Conservation (phyloP, 2,329 filamentous ascomycete genomes). For the Sclerotinia glacialis region DNA sequence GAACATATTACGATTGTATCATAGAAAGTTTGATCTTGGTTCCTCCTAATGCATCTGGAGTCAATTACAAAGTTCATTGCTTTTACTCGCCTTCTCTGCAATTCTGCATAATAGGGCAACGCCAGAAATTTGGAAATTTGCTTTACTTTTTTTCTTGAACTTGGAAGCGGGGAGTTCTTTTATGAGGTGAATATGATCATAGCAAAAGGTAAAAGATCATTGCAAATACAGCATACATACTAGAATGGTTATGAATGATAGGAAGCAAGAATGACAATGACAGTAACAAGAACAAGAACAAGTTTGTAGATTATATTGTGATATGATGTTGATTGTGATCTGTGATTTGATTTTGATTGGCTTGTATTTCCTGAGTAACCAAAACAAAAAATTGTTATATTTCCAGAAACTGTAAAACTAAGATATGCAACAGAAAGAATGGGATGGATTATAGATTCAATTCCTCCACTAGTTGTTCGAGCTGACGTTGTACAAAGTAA, state of each 20-base stretch:
- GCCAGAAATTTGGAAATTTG: constrained; percentile 10
- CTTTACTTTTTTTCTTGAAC: not conserved
- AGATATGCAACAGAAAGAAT: not conserved
- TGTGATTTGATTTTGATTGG: not conserved
- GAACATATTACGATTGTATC: constrained; percentile 22
- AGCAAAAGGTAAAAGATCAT: constrained; percentile 14
- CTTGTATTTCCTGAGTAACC: not conserved
- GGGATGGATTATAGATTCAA: not conserved
- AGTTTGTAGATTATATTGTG: constrained; percentile 17
- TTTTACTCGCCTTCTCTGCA: constrained; percentile 18
- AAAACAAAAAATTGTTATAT: not conserved
- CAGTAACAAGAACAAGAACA: no score
- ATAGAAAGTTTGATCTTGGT: constrained; percentile 19
- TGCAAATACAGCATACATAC: constrained; percentile 19
- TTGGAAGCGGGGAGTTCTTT: constrained; percentile 17
- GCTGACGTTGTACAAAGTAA: not conserved
- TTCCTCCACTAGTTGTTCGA: not conserved
- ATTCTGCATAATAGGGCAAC: constrained; percentile 23
- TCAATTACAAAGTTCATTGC: constrained; percentile 6
- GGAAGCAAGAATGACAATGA: constrained; percentile 19
- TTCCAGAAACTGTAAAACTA: no score
- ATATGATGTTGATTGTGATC: not conserved
- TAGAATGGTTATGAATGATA: constrained; percentile 18
- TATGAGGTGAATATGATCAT: constrained; percentile 12
- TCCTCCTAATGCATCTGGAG: constrained; percentile 10